Evolutionary conservation across 371 early-diverging fungal species (phyloP).

Genomic region (Phascolomyces articulosus): DNA sequence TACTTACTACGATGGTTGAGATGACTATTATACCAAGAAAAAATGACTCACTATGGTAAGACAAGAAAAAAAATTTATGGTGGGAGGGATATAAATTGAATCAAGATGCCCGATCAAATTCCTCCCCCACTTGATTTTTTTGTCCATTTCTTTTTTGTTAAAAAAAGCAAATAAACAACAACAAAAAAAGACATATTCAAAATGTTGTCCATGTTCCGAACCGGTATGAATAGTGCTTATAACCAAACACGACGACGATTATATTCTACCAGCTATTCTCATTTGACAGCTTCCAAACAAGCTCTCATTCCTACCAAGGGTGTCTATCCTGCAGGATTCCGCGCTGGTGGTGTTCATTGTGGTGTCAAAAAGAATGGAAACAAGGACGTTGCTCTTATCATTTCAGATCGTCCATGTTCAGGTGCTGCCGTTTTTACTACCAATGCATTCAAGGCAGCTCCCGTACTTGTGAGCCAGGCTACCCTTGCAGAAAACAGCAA

Average conservation of each 20-base stretch:
- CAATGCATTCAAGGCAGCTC: slow-evolving; percentile 92
- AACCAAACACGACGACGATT: background rate
- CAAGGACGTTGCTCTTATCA: slow-evolving; percentile 83
- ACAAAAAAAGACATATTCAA: background rate
- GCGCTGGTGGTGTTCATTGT: slow-evolving; percentile 76
- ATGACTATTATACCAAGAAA: too few relatives aligned
- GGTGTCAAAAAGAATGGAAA: slow-evolving; percentile 83
- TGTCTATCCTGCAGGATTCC: slow-evolving; percentile 81
- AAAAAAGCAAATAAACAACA: background rate
- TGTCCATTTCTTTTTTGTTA: too few relatives aligned
- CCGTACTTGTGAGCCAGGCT: slow-evolving; percentile 77
- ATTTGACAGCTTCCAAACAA: slow-evolving; percentile 43
- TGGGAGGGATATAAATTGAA: too few relatives aligned
- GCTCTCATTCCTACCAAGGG: slow-evolving; percentile 54
- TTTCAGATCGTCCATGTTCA: slow-evolving; percentile 74
- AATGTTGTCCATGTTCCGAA: slow-evolving; percentile 3
- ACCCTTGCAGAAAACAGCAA: slow-evolving; percentile 57
- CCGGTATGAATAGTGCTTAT: background rate
- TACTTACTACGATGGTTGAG: too few relatives aligned
- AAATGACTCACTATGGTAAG: too few relatives aligned
- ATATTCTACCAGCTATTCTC: slow-evolving; percentile 25
- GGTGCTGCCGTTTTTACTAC: slow-evolving; percentile 91
- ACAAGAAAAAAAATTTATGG: too few relatives aligned
- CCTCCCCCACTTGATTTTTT: too few relatives aligned
- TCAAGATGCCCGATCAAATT: too few relatives aligned